phyloP scores from a whole-genome alignment of 805 yeast species.

The Ascoidea rubescens region DNA sequence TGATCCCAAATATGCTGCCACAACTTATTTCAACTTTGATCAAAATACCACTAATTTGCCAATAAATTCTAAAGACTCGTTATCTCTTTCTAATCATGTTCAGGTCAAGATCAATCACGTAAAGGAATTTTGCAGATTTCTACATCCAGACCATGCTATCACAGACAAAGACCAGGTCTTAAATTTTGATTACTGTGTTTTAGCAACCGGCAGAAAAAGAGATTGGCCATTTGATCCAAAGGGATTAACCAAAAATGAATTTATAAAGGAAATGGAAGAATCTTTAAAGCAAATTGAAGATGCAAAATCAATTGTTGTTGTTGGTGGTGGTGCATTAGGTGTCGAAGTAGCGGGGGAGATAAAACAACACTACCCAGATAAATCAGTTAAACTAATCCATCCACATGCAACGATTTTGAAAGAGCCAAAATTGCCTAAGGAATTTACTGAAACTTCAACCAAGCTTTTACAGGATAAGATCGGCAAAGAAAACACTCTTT shows the following conservation, averaged over 20 bases:
- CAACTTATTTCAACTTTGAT: slow-evolving; percentile 19
- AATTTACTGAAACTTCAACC: slow-evolving; percentile 11
- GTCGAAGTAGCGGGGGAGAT: slow-evolving; percentile 37
- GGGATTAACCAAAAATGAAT: slow-evolving; percentile 24
- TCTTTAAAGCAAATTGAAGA: slow-evolving; percentile 19
- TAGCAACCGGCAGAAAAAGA: slow-evolving; percentile 36
- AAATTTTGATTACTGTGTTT: slow-evolving; percentile 31
- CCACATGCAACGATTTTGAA: slow-evolving; percentile 29
- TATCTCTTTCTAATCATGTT: slow-evolving; percentile 11
- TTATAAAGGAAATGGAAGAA: slow-evolving; percentile 27
- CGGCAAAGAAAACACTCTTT: slow-evolving; percentile 14
- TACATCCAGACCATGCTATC: slow-evolving; percentile 4
- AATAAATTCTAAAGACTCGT: slow-evolving; percentile 13
- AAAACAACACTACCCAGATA: slow-evolving; percentile 22
- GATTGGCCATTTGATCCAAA: slow-evolving; percentile 41
- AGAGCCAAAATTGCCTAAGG: slow-evolving; percentile 17
- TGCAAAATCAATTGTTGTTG: slow-evolving; percentile 26
- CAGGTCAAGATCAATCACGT: slow-evolving; percentile 12
- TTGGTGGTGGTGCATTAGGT: slow-evolving; percentile 42
- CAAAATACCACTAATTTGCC: slow-evolving; percentile 14
- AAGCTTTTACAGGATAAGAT: slow-evolving; percentile 8
- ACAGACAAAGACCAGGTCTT: slow-evolving; percentile 8
- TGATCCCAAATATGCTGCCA: slow-evolving; percentile 22
- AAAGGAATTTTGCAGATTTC: slow-evolving; percentile 10
- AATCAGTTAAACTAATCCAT: slow-evolving; percentile 25